These are phyloP conservation scores for Diatrype stigma DNA, from an alignment of 2,329 filamentous ascomycete species.

Conservation along the genomic window DNA sequence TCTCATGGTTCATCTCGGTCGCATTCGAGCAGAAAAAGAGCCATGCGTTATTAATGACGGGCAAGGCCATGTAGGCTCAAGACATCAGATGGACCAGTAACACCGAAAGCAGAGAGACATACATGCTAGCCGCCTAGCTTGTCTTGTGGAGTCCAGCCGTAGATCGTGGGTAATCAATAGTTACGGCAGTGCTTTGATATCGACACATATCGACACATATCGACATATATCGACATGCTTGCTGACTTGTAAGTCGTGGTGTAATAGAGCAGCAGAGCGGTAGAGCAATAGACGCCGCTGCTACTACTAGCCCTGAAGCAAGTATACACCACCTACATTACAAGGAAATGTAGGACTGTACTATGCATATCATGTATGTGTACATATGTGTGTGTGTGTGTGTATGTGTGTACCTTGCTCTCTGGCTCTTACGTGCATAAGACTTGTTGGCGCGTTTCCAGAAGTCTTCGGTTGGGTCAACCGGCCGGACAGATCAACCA, in stretches of 20 bases:
- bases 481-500: not conserved
- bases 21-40: constrained; percentile 4
- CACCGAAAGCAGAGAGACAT: not conserved
- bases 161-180: too few relatives aligned
- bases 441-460: constrained; percentile 1
- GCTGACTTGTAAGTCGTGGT: too few relatives aligned
- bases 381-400: constrained; percentile 11
- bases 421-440: constrained; percentile 7
- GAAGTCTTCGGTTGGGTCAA: not conserved
- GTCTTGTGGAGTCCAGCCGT: not conserved
- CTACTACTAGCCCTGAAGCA: too few relatives aligned
- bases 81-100: constrained; percentile 7
- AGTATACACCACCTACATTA: too few relatives aligned
- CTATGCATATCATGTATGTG: constrained; percentile 7
- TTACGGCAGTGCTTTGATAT: too few relatives aligned
- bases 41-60: constrained; percentile 3
- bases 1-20: constrained; percentile 12
- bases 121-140: not conserved
- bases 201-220: too few relatives aligned
- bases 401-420: constrained; percentile 8
- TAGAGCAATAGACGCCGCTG: too few relatives aligned
- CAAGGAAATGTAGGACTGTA: too few relatives aligned
- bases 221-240: too few relatives aligned
- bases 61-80: constrained; percentile 2
- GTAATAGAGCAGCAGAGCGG: too few relatives aligned